A percentile compares a stretch with the other conserved stretches of the same genome.
phyloP scores from a whole-genome alignment of 2,329 filamentous ascomycete genomes.

The Neopestalotiopsis clavispora region DNA sequence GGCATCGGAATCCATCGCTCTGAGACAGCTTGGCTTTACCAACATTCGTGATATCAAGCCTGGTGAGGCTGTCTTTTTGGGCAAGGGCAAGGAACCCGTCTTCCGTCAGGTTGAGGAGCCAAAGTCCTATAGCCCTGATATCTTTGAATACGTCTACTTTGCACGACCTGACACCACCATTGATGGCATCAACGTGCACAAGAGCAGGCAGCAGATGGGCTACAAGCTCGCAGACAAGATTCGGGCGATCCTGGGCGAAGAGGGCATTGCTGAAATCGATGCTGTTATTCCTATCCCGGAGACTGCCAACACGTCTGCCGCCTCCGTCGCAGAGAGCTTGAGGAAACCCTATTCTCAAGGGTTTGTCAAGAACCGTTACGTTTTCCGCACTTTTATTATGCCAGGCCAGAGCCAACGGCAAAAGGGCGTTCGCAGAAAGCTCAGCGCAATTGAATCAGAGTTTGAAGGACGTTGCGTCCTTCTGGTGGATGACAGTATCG shows the following conservation, averaged over 20 bases:
- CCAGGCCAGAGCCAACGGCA: constrained; percentile 79
- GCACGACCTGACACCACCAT: constrained; percentile 57
- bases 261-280: constrained; percentile 72
- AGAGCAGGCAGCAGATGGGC: constrained; percentile 77
- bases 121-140: constrained; percentile 73
- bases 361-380: constrained; percentile 15
- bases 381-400: constrained; percentile 72
- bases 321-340: constrained; percentile 71
- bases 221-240: constrained; percentile 74
- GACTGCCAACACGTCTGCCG: constrained; percentile 75
- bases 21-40: constrained; percentile 73
- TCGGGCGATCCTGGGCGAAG: constrained; percentile 62
- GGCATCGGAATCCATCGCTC: constrained; percentile 78
- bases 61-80: constrained; percentile 78
- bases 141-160: constrained; percentile 86
- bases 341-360: constrained; percentile 75
- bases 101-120: constrained; percentile 71
- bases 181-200: constrained; percentile 55
- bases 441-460: constrained; percentile 85
- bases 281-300: constrained; percentile 71
- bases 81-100: constrained; percentile 71
- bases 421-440: constrained; percentile 87
- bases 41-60: constrained; percentile 73
- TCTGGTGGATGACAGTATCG: constrained; percentile 88
- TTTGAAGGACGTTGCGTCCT: constrained; percentile 82